These are phyloP conservation scores for Cucurbita ficifolia DNA, from an alignment of 306 rosid genomes.

Conservation along the genomic window DNA sequence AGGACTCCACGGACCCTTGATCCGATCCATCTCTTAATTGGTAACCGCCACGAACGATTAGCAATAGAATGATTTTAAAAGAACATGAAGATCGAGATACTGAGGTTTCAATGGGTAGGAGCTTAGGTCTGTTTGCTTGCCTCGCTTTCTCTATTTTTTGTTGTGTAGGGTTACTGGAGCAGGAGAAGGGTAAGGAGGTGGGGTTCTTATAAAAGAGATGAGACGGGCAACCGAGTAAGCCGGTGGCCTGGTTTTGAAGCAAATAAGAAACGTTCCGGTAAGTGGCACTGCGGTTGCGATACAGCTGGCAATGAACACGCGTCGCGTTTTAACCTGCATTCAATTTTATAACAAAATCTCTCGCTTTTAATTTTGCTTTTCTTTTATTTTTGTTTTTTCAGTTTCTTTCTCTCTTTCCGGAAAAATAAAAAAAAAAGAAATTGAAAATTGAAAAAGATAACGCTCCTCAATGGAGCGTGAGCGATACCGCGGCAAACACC, in stretches of 20 bases:
- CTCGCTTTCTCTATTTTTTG: too few species aligned
- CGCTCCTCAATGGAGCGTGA: background rate
- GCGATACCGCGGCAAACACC: background rate
- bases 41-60: constrained; percentile 3
- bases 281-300: constrained; percentile 50
- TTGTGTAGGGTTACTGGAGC: background rate
- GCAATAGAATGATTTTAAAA: background rate
- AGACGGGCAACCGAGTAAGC: constrained; percentile 47
- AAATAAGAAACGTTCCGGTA: constrained; percentile 20
- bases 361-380: background rate
- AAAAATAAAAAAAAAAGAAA: background rate
- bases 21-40: constrained; percentile 69
- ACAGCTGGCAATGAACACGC: constrained; percentile 94
- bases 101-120: too few species aligned
- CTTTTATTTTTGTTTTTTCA: background rate
- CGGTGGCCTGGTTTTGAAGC: constrained; percentile 31
- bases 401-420: background rate
- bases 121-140: too few species aligned
- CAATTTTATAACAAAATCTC: background rate
- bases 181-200: background rate
- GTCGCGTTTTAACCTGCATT: constrained; percentile 31
- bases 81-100: background rate
- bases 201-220: constrained; percentile 22
- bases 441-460: background rate
- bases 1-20: constrained; percentile 96